These are phyloP conservation scores for Antrodiella citrinella DNA, from an alignment of 768 basidiomycete genomes.

Conservation along the genomic window DNA sequence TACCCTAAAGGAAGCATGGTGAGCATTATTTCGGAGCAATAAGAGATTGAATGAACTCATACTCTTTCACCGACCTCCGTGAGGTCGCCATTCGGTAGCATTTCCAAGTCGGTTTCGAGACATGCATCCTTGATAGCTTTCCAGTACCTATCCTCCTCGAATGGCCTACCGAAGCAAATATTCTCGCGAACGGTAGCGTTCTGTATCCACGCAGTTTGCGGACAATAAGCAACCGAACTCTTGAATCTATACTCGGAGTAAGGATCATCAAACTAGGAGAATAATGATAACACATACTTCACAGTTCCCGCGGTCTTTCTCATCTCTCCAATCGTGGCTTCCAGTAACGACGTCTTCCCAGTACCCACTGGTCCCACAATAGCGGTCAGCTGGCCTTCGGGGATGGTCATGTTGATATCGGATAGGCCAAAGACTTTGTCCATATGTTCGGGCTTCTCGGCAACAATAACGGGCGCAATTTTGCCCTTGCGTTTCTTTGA, in stretches of 20 bases:
- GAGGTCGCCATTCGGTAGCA: conserved; percentile 68
- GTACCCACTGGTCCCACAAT: conserved; percentile 75
- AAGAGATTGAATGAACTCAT: conserved; percentile 7
- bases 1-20: conserved; percentile 47
- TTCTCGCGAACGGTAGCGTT: conserved; percentile 86
- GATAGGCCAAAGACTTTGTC: conserved; percentile 52
- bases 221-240: conserved; percentile 73
- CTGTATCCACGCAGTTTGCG: conserved; percentile 87
- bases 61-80: conserved; percentile 79
- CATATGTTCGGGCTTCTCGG: conserved; percentile 25
- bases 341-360: conserved; percentile 63
- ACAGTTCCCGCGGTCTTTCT: conserved; percentile 56
- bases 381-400: conserved; percentile 71
- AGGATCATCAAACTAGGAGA: not conserved
- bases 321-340: conserved; percentile 83
- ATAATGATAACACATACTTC: conserved; percentile 14
- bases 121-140: conserved; percentile 70
- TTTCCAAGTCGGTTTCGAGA: conserved; percentile 70
- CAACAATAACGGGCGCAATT: conserved; percentile 10
- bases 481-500: conserved; percentile 18
- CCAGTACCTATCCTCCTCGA: conserved; percentile 79
- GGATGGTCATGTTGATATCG: conserved; percentile 59
- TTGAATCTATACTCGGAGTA: conserved; percentile 36
- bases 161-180: conserved; percentile 79
- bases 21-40: not conserved